phyloP scores from a whole-genome alignment of 805 yeast genomes.

The Wilhelminamyces savonicus region DNA sequence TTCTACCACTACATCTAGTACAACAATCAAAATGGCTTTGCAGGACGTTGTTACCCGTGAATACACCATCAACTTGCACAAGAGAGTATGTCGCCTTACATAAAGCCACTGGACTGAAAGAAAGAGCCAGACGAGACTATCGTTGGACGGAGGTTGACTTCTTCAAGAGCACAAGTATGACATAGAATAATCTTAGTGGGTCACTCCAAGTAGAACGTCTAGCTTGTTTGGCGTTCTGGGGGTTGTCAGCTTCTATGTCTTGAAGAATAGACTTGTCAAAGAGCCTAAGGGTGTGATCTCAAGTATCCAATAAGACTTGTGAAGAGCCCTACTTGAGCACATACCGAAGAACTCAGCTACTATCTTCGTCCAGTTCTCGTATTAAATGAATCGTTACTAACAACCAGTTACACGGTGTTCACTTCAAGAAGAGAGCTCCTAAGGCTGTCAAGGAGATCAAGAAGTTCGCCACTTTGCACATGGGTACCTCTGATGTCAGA shows the following conservation, averaged over 20 bases:
- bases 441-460: constrained; percentile 98
- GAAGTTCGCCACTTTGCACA: constrained; percentile 96
- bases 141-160: background rate
- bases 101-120: background rate
- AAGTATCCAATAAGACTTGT: too few relatives aligned
- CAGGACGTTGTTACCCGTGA: constrained; percentile 99
- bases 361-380: too few relatives aligned
- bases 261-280: too few relatives aligned
- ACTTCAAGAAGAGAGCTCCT: constrained; percentile 99
- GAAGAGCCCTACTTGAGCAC: too few relatives aligned
- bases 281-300: too few relatives aligned
- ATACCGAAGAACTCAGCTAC: too few relatives aligned
- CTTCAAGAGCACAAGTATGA: background rate
- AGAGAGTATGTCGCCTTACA: constrained; percentile 68
- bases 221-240: too few relatives aligned
- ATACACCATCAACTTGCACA: constrained; percentile 99
- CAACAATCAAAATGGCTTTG: constrained; percentile 61
- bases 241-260: too few relatives aligned
- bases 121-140: background rate
- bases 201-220: background rate
- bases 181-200: background rate
- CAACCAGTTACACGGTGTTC: constrained; percentile 87
- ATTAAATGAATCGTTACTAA: too few relatives aligned
- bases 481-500: constrained; percentile 99
- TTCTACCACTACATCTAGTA: too few relatives aligned